Evolutionary conservation across 805 yeast species (phyloP).

Genomic region (Monosporozyma yasuniensis): DNA sequence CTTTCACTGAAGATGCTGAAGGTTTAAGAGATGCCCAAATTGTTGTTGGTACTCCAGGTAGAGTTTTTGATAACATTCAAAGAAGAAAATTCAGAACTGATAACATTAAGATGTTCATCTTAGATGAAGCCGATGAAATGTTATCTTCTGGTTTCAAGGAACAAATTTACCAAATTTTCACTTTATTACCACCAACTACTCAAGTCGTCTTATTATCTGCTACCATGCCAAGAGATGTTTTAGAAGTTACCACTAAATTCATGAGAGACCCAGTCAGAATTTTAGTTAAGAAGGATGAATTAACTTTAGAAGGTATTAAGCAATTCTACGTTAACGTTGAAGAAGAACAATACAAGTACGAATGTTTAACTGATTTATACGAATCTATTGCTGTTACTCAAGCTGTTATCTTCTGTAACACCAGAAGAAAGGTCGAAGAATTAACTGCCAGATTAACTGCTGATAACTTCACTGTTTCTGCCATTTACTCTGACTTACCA

Average conservation of each 20-base stretch:
- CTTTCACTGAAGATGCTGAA: conserved; percentile 77
- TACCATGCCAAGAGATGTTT: conserved; percentile 83
- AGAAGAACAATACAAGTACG: conserved; percentile 89
- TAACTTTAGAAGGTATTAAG: conserved; percentile 88
- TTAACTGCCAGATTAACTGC: conserved; percentile 69
- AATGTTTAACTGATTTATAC: conserved; percentile 87
- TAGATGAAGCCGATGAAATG: conserved; percentile 98
- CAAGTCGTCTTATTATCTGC: conserved; percentile 96
- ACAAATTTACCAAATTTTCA: conserved; percentile 88
- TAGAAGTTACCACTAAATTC: conserved; percentile 86
- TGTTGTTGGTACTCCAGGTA: conserved; percentile 97
- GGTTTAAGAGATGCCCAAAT: conserved; percentile 79
- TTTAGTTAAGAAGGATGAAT: conserved; percentile 87
- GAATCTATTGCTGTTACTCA: conserved; percentile 94
- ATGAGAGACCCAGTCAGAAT: conserved; percentile 91
- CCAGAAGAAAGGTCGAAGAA: conserved; percentile 91
- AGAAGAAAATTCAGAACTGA: conserved; percentile 76
- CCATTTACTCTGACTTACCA: conserved; percentile 96
- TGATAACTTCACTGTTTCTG: conserved; percentile 81
- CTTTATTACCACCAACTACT: conserved; percentile 68
- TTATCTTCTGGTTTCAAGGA: conserved; percentile 81
- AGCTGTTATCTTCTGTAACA: conserved; percentile 96
- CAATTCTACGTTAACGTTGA: conserved; percentile 89
- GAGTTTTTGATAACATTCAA: conserved; percentile 93
- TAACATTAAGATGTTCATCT: conserved; percentile 82